Base-by-base conservation (phyloP, 768 basidiomycete genomes). In the Lactarius pseudohatsudake region DNA sequence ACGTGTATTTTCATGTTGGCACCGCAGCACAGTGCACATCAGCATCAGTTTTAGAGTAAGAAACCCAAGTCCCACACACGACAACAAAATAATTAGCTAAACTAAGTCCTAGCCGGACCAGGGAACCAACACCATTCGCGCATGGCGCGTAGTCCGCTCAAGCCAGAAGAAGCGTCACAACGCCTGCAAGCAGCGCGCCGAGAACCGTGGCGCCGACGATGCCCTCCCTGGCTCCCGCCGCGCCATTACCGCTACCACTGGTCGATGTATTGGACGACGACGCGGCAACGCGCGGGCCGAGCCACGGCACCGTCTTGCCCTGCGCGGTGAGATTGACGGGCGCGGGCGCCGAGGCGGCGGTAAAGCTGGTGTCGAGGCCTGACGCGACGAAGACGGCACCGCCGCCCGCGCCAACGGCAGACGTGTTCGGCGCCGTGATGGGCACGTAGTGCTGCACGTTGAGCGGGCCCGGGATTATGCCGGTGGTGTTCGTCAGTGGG, bases 401-500 rank as follows among this genome's bases (percentile, higher is more conserved):
- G 62, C 78, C 77, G 10, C 81, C 83, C 1, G 80, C 80, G 47
- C 82, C 79, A 40, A 71, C 68, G 45, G 77, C 78, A 47, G 69
- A 70, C 34, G 65, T 60, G 73, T 81, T 75, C 3, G 84, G 83
- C 8, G 83, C 81, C 5, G 11, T 36, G 77, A 8, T 83, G 82
- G n/a, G 36, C 36, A 79, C 75, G 69, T 76, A 84, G 30, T 71
- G 65, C 6, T 68, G 55, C 30, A 75, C 70, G 71, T 82, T 83
- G 68, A 83, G 75, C 40, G 81, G 73, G 30, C 84, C 84, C 13
- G 82, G 76, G 64, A 76, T 75, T 20, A 72, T 77, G 43, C 77
- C 79, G 6, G 80, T 80, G 4, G 77, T n/a, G 72, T 85, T 85
- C 43, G 79, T 72, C 34, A 76, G 61, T 1, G 82, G 78, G 54